Evolutionary conservation across 768 basidiomycete species (phyloP).

Genomic region (Kwoniella bestiolae): DNA sequence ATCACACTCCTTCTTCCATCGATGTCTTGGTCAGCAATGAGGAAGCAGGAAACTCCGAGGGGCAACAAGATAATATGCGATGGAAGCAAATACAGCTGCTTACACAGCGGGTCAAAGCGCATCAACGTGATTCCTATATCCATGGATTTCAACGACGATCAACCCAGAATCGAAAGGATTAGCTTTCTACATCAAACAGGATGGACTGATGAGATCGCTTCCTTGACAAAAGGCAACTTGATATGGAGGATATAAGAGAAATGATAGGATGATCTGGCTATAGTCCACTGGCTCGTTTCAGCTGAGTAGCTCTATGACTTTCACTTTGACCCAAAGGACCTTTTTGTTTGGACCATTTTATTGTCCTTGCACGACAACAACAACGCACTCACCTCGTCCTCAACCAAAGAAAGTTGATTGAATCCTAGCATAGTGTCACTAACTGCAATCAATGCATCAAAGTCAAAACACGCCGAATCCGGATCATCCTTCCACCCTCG

Average conservation of each 20-base stretch:
- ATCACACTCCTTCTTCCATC: too few relatives aligned
- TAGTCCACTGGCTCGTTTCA: background rate
- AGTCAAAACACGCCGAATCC: slow-evolving; percentile 13
- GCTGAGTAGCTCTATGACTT: background rate
- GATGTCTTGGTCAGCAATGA: too few relatives aligned
- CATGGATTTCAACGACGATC: background rate
- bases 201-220: too few relatives aligned
- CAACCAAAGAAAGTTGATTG: slow-evolving; percentile 3
- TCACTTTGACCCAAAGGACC: background rate
- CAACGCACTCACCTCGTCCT: background rate
- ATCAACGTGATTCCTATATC: background rate
- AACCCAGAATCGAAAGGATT: background rate
- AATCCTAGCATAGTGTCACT: background rate
- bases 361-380: background rate
- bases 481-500: background rate
- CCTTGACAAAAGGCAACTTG: too few relatives aligned
- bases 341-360: background rate
- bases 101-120: background rate
- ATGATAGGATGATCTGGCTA: too few relatives aligned
- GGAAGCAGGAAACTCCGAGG: too few relatives aligned
- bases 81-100: background rate
- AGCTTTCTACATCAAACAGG: too few relatives aligned
- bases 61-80: too few relatives aligned
- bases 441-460: too few relatives aligned
- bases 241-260: too few relatives aligned